These are phyloP conservation scores for Erodium maritimum DNA, from an alignment of 345 rosid species.

Conservation along the genomic window DNA sequence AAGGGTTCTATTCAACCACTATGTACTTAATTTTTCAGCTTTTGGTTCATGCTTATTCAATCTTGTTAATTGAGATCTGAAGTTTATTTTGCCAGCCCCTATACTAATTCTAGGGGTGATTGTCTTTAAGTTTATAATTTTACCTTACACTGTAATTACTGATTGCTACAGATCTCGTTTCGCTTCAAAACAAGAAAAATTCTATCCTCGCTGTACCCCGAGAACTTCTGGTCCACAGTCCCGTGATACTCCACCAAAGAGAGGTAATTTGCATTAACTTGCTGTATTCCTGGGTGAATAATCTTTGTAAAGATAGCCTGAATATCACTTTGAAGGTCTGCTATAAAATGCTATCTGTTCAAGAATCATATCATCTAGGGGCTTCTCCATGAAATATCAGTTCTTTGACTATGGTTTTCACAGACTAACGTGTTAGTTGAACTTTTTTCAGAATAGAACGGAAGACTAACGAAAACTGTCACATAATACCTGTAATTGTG, in stretches of 20 bases:
- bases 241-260: constrained; percentile 77
- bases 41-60: too few relatives aligned
- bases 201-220: constrained; percentile 71
- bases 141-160: background rate
- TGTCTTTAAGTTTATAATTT: background rate
- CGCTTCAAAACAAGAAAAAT: constrained; percentile 62
- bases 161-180: constrained; percentile 44
- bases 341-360: background rate
- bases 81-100: too few relatives aligned
- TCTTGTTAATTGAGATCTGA: too few relatives aligned
- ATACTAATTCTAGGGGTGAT: background rate
- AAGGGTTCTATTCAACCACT: too few relatives aligned
- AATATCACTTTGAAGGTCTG: background rate
- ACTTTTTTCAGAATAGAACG: too few relatives aligned
- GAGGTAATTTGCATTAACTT: constrained; percentile 37
- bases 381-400: too few relatives aligned
- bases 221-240: constrained; percentile 85
- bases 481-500: too few relatives aligned
- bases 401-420: too few relatives aligned
- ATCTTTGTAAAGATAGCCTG: background rate
- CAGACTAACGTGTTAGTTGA: too few relatives aligned
- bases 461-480: too few relatives aligned
- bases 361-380: background rate
- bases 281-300: background rate
- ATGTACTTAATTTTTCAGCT: too few relatives aligned